Conservation (phyloP, 208 protist species). For the Acanthamoeba royreba region DNA sequence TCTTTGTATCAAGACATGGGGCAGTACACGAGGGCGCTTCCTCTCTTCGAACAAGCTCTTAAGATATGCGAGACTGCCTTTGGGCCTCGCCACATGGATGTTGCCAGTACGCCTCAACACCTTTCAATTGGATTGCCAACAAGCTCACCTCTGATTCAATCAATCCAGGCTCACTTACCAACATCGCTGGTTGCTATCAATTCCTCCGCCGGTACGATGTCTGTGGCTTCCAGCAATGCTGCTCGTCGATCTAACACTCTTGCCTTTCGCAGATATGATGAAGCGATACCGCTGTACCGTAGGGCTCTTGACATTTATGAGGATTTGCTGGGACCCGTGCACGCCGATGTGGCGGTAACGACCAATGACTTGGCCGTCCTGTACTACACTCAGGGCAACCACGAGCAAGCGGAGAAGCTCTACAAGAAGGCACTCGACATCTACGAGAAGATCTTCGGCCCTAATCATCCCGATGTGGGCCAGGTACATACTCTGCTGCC, state of each 20-base stretch:
- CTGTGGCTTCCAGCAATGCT: too few relatives aligned
- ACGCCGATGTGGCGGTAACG: background rate
- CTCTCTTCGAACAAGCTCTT: background rate
- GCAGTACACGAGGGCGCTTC: background rate
- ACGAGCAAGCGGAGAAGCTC: conserved; percentile 27
- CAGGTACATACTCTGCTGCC: background rate
- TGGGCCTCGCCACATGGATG: background rate
- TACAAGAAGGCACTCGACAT: background rate
- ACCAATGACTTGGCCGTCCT: conserved; percentile 15
- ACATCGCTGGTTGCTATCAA: conserved; percentile 7
- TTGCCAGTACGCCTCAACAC: background rate
- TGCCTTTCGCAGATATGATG: too few relatives aligned
- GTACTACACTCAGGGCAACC: conserved; percentile 20
- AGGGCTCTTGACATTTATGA: background rate
- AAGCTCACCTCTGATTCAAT: too few relatives aligned
- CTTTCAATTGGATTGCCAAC: background rate
- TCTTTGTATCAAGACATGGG: conserved; percentile 15
- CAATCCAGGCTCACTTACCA: background rate
- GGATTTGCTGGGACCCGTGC: background rate
- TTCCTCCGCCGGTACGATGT: background rate
- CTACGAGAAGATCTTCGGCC: background rate
- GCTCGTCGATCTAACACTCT: too few relatives aligned
- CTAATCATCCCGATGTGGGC: background rate
- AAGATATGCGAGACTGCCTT: background rate
- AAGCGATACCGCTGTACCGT: background rate